Base-by-base conservation (phyloP, 208 protist genomes). In the Acanthamoeba divionensis region DNA sequence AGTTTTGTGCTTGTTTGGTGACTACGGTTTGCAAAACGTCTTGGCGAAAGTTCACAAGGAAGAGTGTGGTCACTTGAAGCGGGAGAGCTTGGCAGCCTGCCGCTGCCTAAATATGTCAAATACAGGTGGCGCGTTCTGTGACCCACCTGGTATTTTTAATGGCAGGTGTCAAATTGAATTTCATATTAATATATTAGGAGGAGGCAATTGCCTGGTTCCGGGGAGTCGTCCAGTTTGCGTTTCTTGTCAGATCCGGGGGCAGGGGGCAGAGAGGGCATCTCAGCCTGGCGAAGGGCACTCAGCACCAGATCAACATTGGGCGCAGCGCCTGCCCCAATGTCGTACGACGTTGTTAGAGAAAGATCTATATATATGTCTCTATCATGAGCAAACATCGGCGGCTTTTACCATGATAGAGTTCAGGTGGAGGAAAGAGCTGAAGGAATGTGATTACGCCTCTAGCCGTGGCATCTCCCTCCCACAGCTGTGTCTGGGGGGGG, bases 11-110 rank as follows among this genome's bases (percentile, higher is more conserved):
- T n/a, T n/a, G n/a, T n/a, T n/a, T n/a, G n/a, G n/a, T n/a, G n/a
- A n/a, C n/a, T n/a, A n/a, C n/a, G n/a, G n/a, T n/a, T n/a, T n/a
- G n/a, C n/a, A n/a, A n/a, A n/a, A n/a, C n/a, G n/a, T n/a, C n/a
- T n/a, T n/a, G n/a, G n/a, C n/a, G n/a, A n/a, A n/a, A n/a, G n/a
- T n/a, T n/a, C n/a, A n/a, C n/a, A n/a, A n/a, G n/a, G n/a, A n/a
- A 57, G 52, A 41, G 10, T 29, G 21, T 41, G 21, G 1, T 55
- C 44, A 82, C 71, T 48, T 60, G 26, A 82, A 82, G 9, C 71
- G 71, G 18, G 71, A 29, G 47, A 82, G 71, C 71, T 82, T 82
- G 36, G 71, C 71, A 9, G 71, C 71, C 31, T 82, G 71, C 7
- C 71, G 71, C 41, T 82, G 36, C 5, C 71, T 41, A 57, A 82